A percentile compares a stretch with the other conserved stretches of the same genome.
phyloP scores from a whole-genome alignment of 169 alveolate genomes.

The Plasmodium adleri region DNA sequence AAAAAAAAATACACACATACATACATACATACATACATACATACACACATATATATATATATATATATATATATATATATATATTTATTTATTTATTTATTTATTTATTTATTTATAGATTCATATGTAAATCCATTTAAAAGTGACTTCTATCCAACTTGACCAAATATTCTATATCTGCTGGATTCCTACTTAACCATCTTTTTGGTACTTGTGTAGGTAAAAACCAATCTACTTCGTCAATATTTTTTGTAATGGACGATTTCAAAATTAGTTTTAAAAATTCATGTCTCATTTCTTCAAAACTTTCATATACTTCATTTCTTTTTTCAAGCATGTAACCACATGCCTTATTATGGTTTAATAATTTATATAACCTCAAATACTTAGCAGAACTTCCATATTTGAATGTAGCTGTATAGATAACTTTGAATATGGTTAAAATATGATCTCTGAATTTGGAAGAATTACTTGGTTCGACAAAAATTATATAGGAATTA shows the following conservation, averaged over 20 bases:
- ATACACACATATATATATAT: no score
- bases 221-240: slow-evolving; percentile 66
- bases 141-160: slow-evolving; percentile 23
- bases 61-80: no score
- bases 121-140: background rate
- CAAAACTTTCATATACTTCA: slow-evolving; percentile 61
- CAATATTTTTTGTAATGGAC: slow-evolving; percentile 47
- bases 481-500: slow-evolving; percentile 45
- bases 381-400: slow-evolving; percentile 79
- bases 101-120: background rate
- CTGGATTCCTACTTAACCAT: slow-evolving; percentile 29
- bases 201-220: slow-evolving; percentile 40
- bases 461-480: slow-evolving; percentile 79
- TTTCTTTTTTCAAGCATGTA: slow-evolving; percentile 65
- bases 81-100: background rate
- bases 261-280: slow-evolving; percentile 55
- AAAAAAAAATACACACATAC: no score
- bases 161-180: slow-evolving; percentile 49
- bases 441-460: slow-evolving; percentile 85
- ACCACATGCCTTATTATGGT: slow-evolving; percentile 55
- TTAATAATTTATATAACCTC: slow-evolving; percentile 71
- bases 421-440: slow-evolving; percentile 83
- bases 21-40: no score
- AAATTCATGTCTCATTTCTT: slow-evolving; percentile 54
- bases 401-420: slow-evolving; percentile 82